Evolutionary conservation across 371 early-diverging fungal genomes (phyloP), one percentile per base, ranked within the genome.

Genomic region (Chytridium lagenaria): DNA sequence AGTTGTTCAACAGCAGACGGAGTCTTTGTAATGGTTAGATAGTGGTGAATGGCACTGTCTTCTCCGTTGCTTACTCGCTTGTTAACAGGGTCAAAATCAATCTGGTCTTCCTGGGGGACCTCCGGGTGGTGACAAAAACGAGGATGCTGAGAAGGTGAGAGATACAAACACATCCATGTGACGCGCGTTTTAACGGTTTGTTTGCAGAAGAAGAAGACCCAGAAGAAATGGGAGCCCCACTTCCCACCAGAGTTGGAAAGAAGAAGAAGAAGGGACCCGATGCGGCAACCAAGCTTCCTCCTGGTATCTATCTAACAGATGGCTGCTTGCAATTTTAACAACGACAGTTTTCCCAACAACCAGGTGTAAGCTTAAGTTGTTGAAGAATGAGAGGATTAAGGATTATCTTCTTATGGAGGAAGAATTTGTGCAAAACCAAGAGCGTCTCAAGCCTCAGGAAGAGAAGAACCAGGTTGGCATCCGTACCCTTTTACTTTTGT

Each of bases 211-310:
- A 83, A 89, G 82, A 81, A 89, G 77, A 81, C 88, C 72, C 92
- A 95, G 92, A 98, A 98, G 83, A 96, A 97, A 87, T 99, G 96
- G 96, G 98, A 98, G 84, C 99, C 98, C 98, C 99, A 31, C 89
- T 96, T 44, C 98, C 99, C 30, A 97, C 99, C 16, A 90, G 98
- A 50, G 95, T 98, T 28, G 99, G 99, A 68, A 94, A 94, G 86
- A 95, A 94, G 90, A 96, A 96, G 93, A 85, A 82, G 79, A 95
- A 93, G 89, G 98, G 99, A 59, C 95, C 97, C 36, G 97, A 97
- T 76, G 88, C 97, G 28, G 85, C 92, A n/a, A 85, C 88, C 61
- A 98, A 95, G 81, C 86, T 99, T 70, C 99, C 99, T 40, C 88
- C 92, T 78, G 94, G 95, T 93, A 30, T 39, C 36, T 33, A 22